Conservation (phyloP, 1,284 basidiomycete species). For the Porodaedalea pini region DNA sequence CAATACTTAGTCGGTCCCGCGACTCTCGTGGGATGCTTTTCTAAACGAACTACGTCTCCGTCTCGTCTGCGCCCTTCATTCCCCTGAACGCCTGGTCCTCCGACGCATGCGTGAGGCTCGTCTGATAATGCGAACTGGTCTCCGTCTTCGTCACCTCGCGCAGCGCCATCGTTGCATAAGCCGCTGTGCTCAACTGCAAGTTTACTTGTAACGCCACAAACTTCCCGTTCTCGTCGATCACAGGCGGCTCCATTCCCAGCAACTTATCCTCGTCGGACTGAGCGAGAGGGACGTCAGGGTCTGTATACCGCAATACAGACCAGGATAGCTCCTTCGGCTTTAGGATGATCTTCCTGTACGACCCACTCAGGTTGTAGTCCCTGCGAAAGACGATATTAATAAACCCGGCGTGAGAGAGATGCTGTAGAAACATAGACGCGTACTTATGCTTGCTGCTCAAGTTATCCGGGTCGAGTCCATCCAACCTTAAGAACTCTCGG, state of each 20-base stretch:
- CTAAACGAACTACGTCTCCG: conserved; percentile 26
- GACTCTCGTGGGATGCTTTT: conserved; percentile 22
- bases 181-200: conserved; percentile 78
- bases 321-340: conserved; percentile 79
- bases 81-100: conserved; percentile 81
- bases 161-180: conserved; percentile 95
- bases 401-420: not conserved
- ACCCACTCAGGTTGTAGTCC: conserved; percentile 89
- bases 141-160: conserved; percentile 91
- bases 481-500: conserved; percentile 71
- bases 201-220: conserved; percentile 84
- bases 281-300: conserved; percentile 86
- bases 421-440: conserved; percentile 25
- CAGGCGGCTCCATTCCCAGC: conserved; percentile 73
- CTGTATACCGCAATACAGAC: conserved; percentile 84
- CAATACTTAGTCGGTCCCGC: conserved; percentile 1
- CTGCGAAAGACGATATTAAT: conserved; percentile 36
- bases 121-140: conserved; percentile 86
- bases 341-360: conserved; percentile 90
- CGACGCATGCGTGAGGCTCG: conserved; percentile 69
- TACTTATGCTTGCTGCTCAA: conserved; percentile 87
- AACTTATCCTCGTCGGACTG: conserved; percentile 94
- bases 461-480: conserved; percentile 86
- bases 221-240: conserved; percentile 62
- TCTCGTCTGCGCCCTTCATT: conserved; percentile 31